Conservation (phyloP, 805 yeast genomes). For the Lipomyces anomalus region DNA sequence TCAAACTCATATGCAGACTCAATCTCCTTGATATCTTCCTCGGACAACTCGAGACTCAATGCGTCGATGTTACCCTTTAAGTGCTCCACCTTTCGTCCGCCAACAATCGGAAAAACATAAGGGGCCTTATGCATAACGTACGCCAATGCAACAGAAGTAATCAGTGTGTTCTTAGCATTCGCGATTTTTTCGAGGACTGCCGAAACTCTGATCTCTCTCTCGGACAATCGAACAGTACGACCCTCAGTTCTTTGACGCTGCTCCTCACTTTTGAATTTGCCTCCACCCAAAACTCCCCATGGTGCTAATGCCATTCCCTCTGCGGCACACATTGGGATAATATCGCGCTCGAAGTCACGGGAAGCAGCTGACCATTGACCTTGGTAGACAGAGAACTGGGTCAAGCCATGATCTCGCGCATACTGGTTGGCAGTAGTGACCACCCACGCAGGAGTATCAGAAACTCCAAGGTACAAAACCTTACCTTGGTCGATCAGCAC, state of each 20-base stretch:
- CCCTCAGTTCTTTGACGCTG: slow-evolving; percentile 13
- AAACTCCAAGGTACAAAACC: slow-evolving; percentile 26
- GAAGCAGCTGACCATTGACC: slow-evolving; percentile 25
- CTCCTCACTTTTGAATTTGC: slow-evolving; percentile 24
- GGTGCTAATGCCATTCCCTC: slow-evolving; percentile 29
- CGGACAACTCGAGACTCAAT: slow-evolving; percentile 17
- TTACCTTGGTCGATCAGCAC: slow-evolving; percentile 18
- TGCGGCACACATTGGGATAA: slow-evolving; percentile 27
- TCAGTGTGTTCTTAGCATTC: neutral
- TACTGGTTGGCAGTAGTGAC: slow-evolving; percentile 16
- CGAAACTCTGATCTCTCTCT: neutral
- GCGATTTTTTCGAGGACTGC: slow-evolving; percentile 7
- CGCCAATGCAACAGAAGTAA: slow-evolving; percentile 25
- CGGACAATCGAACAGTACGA: neutral
- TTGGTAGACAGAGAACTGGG: slow-evolving; percentile 27
- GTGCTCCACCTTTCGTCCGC: slow-evolving; percentile 26
- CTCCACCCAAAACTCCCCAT: slow-evolving; percentile 28
- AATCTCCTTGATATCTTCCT: slow-evolving; percentile 17
- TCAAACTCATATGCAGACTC: slow-evolving; percentile 23
- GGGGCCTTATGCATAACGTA: slow-evolving; percentile 26
- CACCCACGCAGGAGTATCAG: slow-evolving; percentile 29
- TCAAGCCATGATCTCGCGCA: slow-evolving; percentile 25
- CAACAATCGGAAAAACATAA: slow-evolving; percentile 26
- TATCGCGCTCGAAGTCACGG: slow-evolving; percentile 28
- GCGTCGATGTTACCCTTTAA: slow-evolving; percentile 25